Conservation (phyloP, 306 rosid genomes). For the Vigna unguiculata region DNA sequence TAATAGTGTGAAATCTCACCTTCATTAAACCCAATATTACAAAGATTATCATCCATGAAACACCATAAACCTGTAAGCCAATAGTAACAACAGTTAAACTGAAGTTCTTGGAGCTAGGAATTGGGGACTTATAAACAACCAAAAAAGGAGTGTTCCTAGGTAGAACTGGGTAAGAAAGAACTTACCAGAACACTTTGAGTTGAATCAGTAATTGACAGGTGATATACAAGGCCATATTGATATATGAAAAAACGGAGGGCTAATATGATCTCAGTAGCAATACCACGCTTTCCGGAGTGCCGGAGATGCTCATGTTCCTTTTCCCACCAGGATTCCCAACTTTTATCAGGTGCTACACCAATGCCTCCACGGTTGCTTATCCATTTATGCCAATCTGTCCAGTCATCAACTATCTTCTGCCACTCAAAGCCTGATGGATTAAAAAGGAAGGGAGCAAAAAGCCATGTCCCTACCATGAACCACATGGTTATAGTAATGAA, state of each 20-base stretch:
- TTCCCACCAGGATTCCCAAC: slow-evolving; percentile 99
- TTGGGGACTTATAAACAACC: background rate
- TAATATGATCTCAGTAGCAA: slow-evolving; percentile 72
- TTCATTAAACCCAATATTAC: slow-evolving; percentile 73
- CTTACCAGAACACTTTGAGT: slow-evolving; percentile 73
- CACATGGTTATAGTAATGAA: slow-evolving; percentile 84
- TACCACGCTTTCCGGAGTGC: slow-evolving; percentile 75
- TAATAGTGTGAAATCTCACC: slow-evolving; percentile 56
- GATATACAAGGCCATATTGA: slow-evolving; percentile 96
- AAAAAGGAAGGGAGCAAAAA: slow-evolving; percentile 97
- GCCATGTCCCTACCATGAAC: slow-evolving; percentile 98
- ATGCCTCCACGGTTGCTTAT: slow-evolving; percentile 90
- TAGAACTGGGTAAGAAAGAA: slow-evolving; percentile 25
- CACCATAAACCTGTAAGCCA: slow-evolving; percentile 77
- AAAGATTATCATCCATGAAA: slow-evolving; percentile 85
- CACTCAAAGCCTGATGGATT: slow-evolving; percentile 99
- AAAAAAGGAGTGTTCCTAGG: slow-evolving; percentile 8
- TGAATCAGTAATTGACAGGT: slow-evolving; percentile 61
- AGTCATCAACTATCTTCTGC: slow-evolving; percentile 97
- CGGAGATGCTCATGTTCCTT: slow-evolving; percentile 84
- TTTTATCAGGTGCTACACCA: slow-evolving; percentile 77
- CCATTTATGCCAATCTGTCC: slow-evolving; percentile 98
- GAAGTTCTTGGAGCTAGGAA: slow-evolving; percentile 27
- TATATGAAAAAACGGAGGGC: slow-evolving; percentile 87
- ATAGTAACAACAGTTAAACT: slow-evolving; percentile 41